These are phyloP conservation scores for Silene conica DNA, from an alignment of 148 eudicot species.

Conservation along the genomic window DNA sequence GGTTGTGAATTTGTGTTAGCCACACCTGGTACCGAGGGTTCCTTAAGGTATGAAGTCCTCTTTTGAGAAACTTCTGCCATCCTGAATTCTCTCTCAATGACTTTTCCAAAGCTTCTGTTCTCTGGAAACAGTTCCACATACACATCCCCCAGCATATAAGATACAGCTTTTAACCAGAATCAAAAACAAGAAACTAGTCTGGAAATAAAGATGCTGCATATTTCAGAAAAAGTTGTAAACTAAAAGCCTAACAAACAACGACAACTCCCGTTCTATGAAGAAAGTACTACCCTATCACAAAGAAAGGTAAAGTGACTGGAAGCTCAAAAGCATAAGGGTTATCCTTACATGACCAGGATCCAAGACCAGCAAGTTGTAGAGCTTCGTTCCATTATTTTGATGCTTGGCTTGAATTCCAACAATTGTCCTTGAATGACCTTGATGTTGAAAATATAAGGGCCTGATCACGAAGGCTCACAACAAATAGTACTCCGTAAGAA, in stretches of 20 bases:
- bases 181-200: not conserved
- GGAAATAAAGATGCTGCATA: not conserved
- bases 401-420: slow-evolving; percentile 74
- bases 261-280: no score
- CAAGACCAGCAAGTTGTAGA: slow-evolving; percentile 63
- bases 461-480: slow-evolving; percentile 32
- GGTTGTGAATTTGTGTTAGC: not conserved
- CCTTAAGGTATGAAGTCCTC: slow-evolving; percentile 83
- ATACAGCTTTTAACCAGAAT: not conserved
- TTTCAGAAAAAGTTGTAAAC: not conserved
- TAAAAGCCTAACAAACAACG: no score
- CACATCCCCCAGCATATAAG: slow-evolving; percentile 4
- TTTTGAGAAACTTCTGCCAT: slow-evolving; percentile 80
- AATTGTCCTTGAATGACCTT: slow-evolving; percentile 96
- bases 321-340: slow-evolving; percentile 3
- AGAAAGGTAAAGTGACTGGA: not conserved
- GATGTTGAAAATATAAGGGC: slow-evolving; percentile 94
- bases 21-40: slow-evolving; percentile 88
- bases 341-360: slow-evolving; percentile 81
- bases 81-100: slow-evolving; percentile 57
- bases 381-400: slow-evolving; percentile 46
- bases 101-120: slow-evolving; percentile 60
- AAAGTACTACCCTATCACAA: not conserved
- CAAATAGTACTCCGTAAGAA: not conserved
- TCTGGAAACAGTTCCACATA: slow-evolving; percentile 33